Conservation (phyloP, 805 yeast species). For the Hanseniaspora valbyensis region DNA sequence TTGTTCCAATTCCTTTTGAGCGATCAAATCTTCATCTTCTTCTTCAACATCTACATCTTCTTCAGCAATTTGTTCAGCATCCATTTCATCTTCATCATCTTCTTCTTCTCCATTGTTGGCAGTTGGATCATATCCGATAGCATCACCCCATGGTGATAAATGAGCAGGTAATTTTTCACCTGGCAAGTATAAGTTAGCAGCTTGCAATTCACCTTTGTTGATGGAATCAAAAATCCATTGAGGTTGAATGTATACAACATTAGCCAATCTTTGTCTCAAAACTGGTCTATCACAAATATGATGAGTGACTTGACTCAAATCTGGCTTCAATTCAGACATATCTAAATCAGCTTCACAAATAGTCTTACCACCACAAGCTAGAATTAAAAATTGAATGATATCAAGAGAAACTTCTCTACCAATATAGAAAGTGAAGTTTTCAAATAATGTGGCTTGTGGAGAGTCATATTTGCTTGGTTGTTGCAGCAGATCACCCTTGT, state of each 20-base stretch:
- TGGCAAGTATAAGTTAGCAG: constrained; percentile 77
- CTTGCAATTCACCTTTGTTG: constrained; percentile 61
- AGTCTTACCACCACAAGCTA: constrained; percentile 76
- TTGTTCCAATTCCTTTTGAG: constrained; percentile 74
- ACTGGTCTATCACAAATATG: constrained; percentile 91
- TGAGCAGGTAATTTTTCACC: constrained; percentile 96
- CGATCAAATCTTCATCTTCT: constrained; percentile 47
- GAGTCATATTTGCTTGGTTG: constrained; percentile 60
- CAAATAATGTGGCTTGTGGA: constrained; percentile 54
- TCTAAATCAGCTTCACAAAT: constrained; percentile 82
- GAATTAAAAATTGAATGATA: constrained; percentile 72
- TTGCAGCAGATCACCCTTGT: constrained; percentile 52
- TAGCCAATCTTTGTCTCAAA: constrained; percentile 62
- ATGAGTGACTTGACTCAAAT: constrained; percentile 68
- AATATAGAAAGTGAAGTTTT: constrained; percentile 66
- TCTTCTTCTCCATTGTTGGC: constrained; percentile 35
- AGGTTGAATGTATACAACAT: constrained; percentile 91
- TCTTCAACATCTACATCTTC: constrained; percentile 40
- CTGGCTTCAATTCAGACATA: constrained; percentile 43
- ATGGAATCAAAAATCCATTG: constrained; percentile 95
- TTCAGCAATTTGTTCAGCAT: constrained; percentile 38
- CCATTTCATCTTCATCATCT: constrained; percentile 36
- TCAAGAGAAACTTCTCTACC: constrained; percentile 96
- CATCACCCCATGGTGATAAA: constrained; percentile 97
- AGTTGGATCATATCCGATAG: constrained; percentile 78